Conservation (phyloP, 306 rosid species). For the Prinsepia uniflora region DNA sequence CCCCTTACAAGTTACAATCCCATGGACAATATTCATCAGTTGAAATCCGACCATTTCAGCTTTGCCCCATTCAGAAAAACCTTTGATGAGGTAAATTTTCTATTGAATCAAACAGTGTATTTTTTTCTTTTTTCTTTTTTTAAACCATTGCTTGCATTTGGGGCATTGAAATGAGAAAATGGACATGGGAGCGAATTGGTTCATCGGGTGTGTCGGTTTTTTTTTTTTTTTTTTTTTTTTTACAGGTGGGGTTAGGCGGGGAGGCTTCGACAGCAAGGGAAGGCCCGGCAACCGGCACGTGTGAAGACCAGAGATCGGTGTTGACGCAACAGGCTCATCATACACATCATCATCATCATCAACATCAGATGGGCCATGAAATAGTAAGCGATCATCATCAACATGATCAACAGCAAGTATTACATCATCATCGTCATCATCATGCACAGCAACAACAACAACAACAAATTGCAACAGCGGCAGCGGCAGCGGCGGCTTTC, state of each 20-base stretch:
- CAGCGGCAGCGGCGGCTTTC: slow-evolving; percentile 44
- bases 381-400: slow-evolving; percentile 17
- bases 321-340: too few relatives aligned
- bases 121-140: background rate
- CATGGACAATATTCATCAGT: slow-evolving; percentile 57
- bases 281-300: slow-evolving; percentile 39
- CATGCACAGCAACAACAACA: slow-evolving; percentile 38
- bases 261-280: slow-evolving; percentile 66
- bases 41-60: slow-evolving; percentile 69
- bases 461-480: slow-evolving; percentile 44
- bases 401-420: slow-evolving; percentile 26
- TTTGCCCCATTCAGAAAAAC: slow-evolving; percentile 69
- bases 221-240: background rate
- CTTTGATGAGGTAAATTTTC: slow-evolving; percentile 58
- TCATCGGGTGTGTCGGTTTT: slow-evolving; percentile 2
- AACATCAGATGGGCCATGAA: slow-evolving; percentile 4
- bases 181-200: slow-evolving; percentile 30
- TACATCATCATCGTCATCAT: slow-evolving; percentile 25
- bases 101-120: too few relatives aligned
- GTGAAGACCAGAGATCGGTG: slow-evolving; percentile 32
- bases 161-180: slow-evolving; percentile 33
- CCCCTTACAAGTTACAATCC: slow-evolving; percentile 41
- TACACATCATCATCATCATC: slow-evolving; percentile 22
- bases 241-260: slow-evolving; percentile 83
- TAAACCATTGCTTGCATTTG: slow-evolving; percentile 47